Percentiles rank a stretch among this genome's conserved stretches.
Conservation (phyloP, 352 stramenopile species). For the Phytophthora rubi region DNA sequence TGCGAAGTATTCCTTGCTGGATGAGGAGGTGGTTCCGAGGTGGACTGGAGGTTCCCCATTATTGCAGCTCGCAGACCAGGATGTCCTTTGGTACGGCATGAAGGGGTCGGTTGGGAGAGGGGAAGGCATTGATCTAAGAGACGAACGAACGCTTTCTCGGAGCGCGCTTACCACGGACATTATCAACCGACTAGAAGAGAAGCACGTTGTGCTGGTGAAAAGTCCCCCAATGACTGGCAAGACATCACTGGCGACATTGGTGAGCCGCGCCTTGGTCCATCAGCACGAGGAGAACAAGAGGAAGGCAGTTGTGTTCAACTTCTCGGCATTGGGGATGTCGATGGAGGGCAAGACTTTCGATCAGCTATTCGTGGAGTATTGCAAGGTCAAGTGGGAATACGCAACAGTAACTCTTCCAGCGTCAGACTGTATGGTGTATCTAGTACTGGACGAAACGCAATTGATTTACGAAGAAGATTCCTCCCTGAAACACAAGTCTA, state of each 20-base stretch:
- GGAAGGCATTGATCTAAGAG: neutral
- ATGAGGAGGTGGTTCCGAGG: too few relatives aligned
- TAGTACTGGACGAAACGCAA: neutral
- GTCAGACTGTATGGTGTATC: neutral
- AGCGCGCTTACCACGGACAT: neutral
- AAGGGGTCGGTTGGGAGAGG: neutral
- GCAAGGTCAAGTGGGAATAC: neutral
- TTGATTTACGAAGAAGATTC: neutral
- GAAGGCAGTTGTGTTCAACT: neutral
- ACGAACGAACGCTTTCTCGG: neutral
- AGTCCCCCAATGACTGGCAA: slow-evolving; percentile 1
- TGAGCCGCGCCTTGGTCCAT: neutral
- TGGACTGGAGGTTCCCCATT: too few relatives aligned
- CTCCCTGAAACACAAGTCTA: neutral
- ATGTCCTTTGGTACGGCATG: neutral
- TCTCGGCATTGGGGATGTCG: neutral
- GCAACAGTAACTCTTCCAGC: neutral
- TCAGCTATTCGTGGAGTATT: neutral
- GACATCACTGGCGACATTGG: neutral
- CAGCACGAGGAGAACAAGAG: neutral
- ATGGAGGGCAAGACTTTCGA: neutral
- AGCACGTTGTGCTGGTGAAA: neutral
- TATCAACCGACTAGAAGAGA: neutral
- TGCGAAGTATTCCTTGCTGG: too few relatives aligned
- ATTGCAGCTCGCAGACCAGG: neutral